A percentile compares a stretch with the other conserved stretches of the same genome.
Evolutionary conservation across 2,329 filamentous ascomycete genomes (phyloP).

Genomic region (Talaromyces marneffei): DNA sequence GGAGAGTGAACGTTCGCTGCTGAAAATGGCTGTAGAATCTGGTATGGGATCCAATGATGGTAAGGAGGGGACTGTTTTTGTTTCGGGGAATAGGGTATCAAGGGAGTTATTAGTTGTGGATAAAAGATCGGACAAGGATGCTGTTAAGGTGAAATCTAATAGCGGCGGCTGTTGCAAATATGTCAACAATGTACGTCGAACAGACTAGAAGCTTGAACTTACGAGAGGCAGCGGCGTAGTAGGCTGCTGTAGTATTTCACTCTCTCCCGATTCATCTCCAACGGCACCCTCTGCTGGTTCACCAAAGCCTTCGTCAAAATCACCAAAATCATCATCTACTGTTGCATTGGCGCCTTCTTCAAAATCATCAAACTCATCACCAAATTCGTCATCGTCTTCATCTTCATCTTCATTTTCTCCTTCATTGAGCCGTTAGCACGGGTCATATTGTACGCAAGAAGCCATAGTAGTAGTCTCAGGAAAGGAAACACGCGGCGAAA

Average conservation of each 20-base stretch:
- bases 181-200: neutral
- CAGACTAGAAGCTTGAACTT: slow-evolving; percentile 26
- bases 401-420: slow-evolving; percentile 54
- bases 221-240: slow-evolving; percentile 39
- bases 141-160: slow-evolving; percentile 51
- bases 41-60: slow-evolving; percentile 36
- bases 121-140: slow-evolving; percentile 39
- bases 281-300: slow-evolving; percentile 30
- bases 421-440: slow-evolving; percentile 42
- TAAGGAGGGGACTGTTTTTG: slow-evolving; percentile 31
- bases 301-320: slow-evolving; percentile 65
- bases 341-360: slow-evolving; percentile 47
- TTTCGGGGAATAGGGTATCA: slow-evolving; percentile 40
- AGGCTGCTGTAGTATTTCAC: slow-evolving; percentile 18
- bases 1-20: slow-evolving; percentile 79
- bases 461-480: slow-evolving; percentile 2
- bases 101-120: slow-evolving; percentile 35
- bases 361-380: slow-evolving; percentile 53
- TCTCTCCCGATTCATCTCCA: slow-evolving; percentile 10
- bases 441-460: slow-evolving; percentile 8
- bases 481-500: slow-evolving; percentile 24
- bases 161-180: slow-evolving; percentile 31
- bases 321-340: slow-evolving; percentile 52
- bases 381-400: slow-evolving; percentile 62
- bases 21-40: slow-evolving; percentile 58